Percentiles rank a stretch among this genome's conserved stretches.
Conservation (phyloP, 2,329 filamentous ascomycete genomes). For the Hymenoscyphus albidus region DNA sequence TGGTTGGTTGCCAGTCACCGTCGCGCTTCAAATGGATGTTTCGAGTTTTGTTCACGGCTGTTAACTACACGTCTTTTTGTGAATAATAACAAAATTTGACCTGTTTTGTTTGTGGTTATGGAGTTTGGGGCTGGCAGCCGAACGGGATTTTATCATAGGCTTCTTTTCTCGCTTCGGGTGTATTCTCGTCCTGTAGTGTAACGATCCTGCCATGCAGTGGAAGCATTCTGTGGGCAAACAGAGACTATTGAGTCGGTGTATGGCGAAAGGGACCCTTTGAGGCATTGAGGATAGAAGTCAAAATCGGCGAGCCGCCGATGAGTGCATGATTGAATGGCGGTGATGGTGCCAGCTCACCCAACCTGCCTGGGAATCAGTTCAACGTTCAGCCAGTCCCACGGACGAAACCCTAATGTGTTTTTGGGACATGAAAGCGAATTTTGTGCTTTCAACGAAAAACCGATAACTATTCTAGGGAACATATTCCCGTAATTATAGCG, state of each 20-base stretch:
- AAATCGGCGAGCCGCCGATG: not conserved
- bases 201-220: not conserved
- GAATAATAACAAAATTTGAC: not conserved
- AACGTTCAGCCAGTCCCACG: not conserved
- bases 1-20: not conserved
- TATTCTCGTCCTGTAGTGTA: not conserved
- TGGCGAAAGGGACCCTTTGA: not conserved
- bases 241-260: not conserved
- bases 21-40: not conserved
- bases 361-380: not conserved
- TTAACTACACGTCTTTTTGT: not conserved
- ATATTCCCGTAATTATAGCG: not conserved
- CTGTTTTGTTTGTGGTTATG: not conserved
- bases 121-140: not conserved
- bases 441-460: not conserved
- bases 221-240: not conserved
- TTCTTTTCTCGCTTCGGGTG: not conserved
- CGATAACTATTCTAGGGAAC: not conserved
- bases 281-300: not conserved
- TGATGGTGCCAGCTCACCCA: not conserved
- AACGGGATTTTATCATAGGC: not conserved
- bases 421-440: not conserved
- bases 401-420: not conserved
- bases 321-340: not conserved
- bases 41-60: not conserved